Percentiles rank a stretch among this genome's conserved stretches.
phyloP scores from a whole-genome alignment of 2,329 filamentous ascomycete genomes.

The Nannizziopsis barbatae region DNA sequence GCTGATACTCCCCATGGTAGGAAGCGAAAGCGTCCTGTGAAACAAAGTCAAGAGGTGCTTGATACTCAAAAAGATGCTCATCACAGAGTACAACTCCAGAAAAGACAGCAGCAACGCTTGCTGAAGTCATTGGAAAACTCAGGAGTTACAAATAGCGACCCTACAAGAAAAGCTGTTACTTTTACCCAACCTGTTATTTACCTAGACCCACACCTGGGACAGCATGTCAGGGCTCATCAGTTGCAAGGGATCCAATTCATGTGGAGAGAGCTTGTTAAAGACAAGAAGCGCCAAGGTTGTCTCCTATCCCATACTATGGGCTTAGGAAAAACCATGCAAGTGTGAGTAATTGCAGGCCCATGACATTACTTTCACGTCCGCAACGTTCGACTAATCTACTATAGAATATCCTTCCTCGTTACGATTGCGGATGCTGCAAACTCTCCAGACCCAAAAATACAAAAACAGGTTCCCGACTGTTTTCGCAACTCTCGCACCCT shows the following conservation, averaged over 20 bases:
- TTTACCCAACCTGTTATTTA: conserved; percentile 36
- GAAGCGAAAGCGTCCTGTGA: conserved; percentile 38
- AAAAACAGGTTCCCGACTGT: conserved; percentile 55
- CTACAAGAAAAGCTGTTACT: conserved; percentile 39
- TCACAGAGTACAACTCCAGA: conserved; percentile 44
- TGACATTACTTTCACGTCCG: background rate
- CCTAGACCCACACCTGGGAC: conserved; percentile 53
- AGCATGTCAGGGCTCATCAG: conserved; percentile 66
- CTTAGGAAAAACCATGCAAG: conserved; percentile 83
- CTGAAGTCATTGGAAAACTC: conserved; percentile 24
- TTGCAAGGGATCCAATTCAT: conserved; percentile 72
- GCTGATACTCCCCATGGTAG: conserved; percentile 29
- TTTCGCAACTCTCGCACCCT: conserved; percentile 55
- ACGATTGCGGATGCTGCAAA: conserved; percentile 56
- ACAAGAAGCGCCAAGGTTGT: conserved; percentile 57
- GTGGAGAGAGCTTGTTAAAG: conserved; percentile 69
- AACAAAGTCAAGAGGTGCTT: conserved; percentile 41
- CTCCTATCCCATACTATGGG: conserved; percentile 86
- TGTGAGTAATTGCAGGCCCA: conserved; percentile 35
- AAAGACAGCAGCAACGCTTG: conserved; percentile 37
- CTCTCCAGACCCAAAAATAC: conserved; percentile 48
- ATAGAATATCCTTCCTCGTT: conserved; percentile 64
- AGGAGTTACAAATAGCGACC: conserved; percentile 28
- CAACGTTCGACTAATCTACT: background rate
- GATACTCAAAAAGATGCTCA: conserved; percentile 47